A percentile compares a stretch with the other conserved stretches of the same genome.
Conservation (phyloP, 805 yeast genomes). For the Priceomyces castillae region DNA sequence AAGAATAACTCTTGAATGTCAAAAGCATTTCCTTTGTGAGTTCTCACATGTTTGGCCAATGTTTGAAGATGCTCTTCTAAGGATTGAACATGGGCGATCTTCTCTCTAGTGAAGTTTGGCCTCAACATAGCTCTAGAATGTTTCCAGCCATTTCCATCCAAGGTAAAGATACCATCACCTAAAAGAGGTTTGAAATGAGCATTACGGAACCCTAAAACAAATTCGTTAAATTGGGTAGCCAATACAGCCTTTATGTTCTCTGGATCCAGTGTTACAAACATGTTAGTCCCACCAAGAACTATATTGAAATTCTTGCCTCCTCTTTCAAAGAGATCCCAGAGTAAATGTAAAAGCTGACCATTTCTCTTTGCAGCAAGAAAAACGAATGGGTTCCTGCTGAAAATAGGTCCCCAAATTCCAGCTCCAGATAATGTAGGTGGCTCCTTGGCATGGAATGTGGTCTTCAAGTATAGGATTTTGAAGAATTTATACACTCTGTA, state of each 20-base stretch:
- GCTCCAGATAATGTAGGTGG: constrained; percentile 6
- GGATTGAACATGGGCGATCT: constrained; percentile 37
- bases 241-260: constrained; percentile 42
- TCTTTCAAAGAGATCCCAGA: constrained; percentile 6
- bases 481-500: background rate
- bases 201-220: constrained; percentile 38
- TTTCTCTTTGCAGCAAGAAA: constrained; percentile 2
- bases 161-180: constrained; percentile 44
- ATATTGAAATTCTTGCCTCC: constrained; percentile 5
- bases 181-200: constrained; percentile 34
- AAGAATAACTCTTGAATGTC: constrained; percentile 40
- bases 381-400: constrained; percentile 3
- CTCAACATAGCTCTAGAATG: constrained; percentile 42
- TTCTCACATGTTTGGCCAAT: constrained; percentile 29
- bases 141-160: constrained; percentile 44
- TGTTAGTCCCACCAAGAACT: constrained; percentile 5
- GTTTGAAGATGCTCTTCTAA: constrained; percentile 41
- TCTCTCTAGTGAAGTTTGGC: constrained; percentile 45
- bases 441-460: constrained; percentile 7
- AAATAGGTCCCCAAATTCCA: background rate
- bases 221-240: constrained; percentile 43
- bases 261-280: constrained; percentile 19
- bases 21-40: constrained; percentile 23
- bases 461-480: constrained; percentile 2
- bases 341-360: constrained; percentile 5